phyloP scores from a whole-genome alignment of 2,329 filamentous ascomycete genomes.

The Fusarium sacchari region DNA sequence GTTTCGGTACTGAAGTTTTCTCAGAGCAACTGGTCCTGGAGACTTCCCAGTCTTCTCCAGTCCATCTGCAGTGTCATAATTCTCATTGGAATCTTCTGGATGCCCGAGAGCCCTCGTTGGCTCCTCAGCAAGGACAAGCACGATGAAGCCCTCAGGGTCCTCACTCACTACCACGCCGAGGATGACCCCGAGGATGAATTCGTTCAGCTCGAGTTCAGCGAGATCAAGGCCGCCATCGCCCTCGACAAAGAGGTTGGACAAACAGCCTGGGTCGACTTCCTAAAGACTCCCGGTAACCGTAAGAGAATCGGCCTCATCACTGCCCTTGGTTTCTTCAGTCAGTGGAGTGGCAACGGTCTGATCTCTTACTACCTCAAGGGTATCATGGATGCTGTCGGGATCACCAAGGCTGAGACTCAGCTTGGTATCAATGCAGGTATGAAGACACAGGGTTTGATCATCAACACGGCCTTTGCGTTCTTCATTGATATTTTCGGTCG shows the following conservation, averaged over 20 bases:
- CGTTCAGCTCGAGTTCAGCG: conserved; percentile 24
- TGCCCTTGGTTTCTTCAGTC: conserved; percentile 23
- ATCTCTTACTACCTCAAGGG: conserved; percentile 25
- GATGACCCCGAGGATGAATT: conserved; percentile 17
- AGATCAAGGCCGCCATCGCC: conserved; percentile 30
- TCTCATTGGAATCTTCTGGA: conserved; percentile 11
- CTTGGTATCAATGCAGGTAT: conserved; percentile 39
- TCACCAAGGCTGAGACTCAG: conserved; percentile 50
- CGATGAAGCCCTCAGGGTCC: conserved; percentile 27
- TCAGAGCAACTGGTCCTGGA: conserved; percentile 14
- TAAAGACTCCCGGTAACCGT: conserved; percentile 42
- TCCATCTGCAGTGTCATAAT: conserved; percentile 28
- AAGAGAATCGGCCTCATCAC: conserved; percentile 43
- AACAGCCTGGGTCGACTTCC: conserved; percentile 32
- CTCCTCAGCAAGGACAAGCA: conserved; percentile 35
- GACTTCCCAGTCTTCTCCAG: conserved; percentile 2
- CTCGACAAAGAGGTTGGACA: conserved; percentile 31
- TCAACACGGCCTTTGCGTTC: conserved; percentile 24
- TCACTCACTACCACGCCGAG: conserved; percentile 34
- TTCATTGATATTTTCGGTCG: conserved; percentile 41
- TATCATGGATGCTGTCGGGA: conserved; percentile 25
- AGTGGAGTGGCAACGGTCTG: conserved; percentile 30
- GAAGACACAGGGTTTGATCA: conserved; percentile 13
- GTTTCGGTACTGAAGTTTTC: rapidly evolving
- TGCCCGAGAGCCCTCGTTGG: conserved; percentile 37